Base-by-base conservation (phyloP, 306 rosid species). In the Cyclanthera cordifolia region DNA sequence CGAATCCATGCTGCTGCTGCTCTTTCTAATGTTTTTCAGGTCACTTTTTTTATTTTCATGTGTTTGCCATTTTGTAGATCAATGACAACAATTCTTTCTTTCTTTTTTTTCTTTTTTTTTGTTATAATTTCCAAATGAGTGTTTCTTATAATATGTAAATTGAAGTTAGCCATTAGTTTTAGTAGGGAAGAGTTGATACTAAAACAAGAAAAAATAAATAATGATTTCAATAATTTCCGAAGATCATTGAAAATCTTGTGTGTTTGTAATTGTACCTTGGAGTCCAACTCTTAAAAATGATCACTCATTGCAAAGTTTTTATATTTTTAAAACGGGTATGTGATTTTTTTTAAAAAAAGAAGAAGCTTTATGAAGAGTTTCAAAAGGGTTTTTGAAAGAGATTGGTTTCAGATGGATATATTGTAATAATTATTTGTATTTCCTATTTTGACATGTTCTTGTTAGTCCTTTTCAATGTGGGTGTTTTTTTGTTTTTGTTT, bases 1-100 rank as follows among this genome's bases (percentile, higher is more conserved):
- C 86, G 83, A 34, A 85, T 88, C 9, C 70, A 84, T 32, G 99
- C 85, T 16, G 95, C 95, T 34, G 50, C 81, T 28, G 91, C 99
- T 1, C 91, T 94, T 11, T 81, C 87, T 47, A 73, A 47, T 58
- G 66, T 94, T 1, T 94, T 94, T 72, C 95, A 75, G 99, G 99
- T 94, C 45, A 39, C 59, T 57, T 28, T 12, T 17, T 41, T 8
- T 0, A 7, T 54, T 54, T 54, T 10, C 3, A n/a, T n/a, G 2
- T 58, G 0, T 30, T 16, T 24, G 10, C 10, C n/a, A 59, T 39
- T 21, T 9, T 46, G 6, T 37, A 0, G 5, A 37, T 15, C 0
- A 53, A 53, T 52, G 3, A 52, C 19, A 52, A 50, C 5, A 0
- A 14, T n/a, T n/a, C n/a, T n/a, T n/a, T n/a, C n/a, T n/a, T n/a